Evolutionary conservation across 169 alveolate species (phyloP).

Genomic region (Eimeria praecox): DNA sequence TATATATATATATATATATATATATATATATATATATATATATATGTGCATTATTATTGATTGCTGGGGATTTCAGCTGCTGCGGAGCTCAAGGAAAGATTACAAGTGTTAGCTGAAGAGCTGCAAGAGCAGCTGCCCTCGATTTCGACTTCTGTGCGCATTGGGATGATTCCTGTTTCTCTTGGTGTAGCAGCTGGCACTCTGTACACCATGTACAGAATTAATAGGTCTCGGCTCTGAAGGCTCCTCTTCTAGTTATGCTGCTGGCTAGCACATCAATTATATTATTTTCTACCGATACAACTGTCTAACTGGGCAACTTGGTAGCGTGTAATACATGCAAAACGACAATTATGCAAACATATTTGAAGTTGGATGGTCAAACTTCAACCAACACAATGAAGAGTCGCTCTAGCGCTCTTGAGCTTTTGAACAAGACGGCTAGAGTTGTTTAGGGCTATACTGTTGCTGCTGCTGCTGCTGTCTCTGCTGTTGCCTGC

Average conservation of each 20-base stretch:
- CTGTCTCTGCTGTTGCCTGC: not conserved
- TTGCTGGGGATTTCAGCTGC: slow-evolving; percentile 1
- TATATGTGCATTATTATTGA: not conserved
- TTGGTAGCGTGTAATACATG: not conserved
- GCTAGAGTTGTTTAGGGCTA: not conserved
- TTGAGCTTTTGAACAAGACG: no score
- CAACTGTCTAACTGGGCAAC: not conserved
- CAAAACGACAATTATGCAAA: no score
- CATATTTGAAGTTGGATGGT: not conserved
- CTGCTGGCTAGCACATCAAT: not conserved
- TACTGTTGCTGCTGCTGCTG: not conserved
- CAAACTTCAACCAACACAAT: not conserved
- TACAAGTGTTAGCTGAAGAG: slow-evolving; percentile 24
- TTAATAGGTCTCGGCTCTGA: slow-evolving; percentile 36
- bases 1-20: no score
- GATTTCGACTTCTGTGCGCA: slow-evolving; percentile 48
- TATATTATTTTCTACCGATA: not conserved
- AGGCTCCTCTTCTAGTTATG: not conserved
- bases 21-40: not conserved
- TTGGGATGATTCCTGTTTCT: slow-evolving; percentile 38
- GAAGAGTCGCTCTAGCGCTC: not conserved
- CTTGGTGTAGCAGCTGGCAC: slow-evolving; percentile 18
- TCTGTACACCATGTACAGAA: slow-evolving; percentile 25
- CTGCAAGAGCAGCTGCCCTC: slow-evolving; percentile 55
- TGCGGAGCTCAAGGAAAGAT: slow-evolving; percentile 46